phyloP scores from a whole-genome alignment of 352 stramenopile species.

The Pseudoperonospora humuli region DNA sequence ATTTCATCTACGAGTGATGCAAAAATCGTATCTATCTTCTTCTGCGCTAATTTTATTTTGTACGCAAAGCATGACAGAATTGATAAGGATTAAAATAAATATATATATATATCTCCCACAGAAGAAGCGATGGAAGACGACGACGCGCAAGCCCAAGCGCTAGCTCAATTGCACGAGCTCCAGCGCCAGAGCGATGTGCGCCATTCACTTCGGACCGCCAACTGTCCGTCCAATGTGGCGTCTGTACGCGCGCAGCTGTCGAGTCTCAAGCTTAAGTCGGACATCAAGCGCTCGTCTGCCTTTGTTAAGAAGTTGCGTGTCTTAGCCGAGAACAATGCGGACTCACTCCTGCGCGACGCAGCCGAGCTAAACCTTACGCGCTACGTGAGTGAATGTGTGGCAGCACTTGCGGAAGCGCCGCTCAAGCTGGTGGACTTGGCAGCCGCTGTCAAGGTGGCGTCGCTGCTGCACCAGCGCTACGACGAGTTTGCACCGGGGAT shows the following conservation, averaged over 20 bases:
- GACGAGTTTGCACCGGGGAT: slow-evolving; percentile 75
- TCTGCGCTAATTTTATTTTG: too few species aligned
- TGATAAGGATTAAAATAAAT: too few species aligned
- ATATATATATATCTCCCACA: too few species aligned
- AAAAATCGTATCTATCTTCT: too few species aligned
- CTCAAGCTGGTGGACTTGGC: slow-evolving; percentile 84
- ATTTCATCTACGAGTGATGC: too few species aligned
- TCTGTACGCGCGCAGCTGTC: slow-evolving; percentile 74
- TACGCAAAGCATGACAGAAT: too few species aligned
- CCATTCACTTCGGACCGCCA: slow-evolving; percentile 43
- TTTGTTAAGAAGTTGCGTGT: slow-evolving; percentile 96
- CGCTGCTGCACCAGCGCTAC: slow-evolving; percentile 90
- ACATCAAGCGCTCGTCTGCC: slow-evolving; percentile 97
- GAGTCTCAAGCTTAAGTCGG: slow-evolving; percentile 91
- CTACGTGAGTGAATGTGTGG: slow-evolving; percentile 93
- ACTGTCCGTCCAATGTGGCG: slow-evolving; percentile 38
- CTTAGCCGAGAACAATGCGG: slow-evolving; percentile 61
- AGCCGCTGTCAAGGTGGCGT: slow-evolving; percentile 79
- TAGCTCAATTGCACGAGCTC: slow-evolving; percentile 42
- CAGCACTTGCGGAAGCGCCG: slow-evolving; percentile 77
- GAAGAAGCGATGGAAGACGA: too few species aligned
- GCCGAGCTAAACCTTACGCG: slow-evolving; percentile 90
- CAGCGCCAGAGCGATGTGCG: slow-evolving; percentile 24
- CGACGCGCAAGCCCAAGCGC: slow-evolving; percentile 12
- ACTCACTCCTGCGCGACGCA: slow-evolving; percentile 79